These are phyloP conservation scores for Diutina sp. DNA, from an alignment of 1,139 yeast species.

Conservation along the genomic window DNA sequence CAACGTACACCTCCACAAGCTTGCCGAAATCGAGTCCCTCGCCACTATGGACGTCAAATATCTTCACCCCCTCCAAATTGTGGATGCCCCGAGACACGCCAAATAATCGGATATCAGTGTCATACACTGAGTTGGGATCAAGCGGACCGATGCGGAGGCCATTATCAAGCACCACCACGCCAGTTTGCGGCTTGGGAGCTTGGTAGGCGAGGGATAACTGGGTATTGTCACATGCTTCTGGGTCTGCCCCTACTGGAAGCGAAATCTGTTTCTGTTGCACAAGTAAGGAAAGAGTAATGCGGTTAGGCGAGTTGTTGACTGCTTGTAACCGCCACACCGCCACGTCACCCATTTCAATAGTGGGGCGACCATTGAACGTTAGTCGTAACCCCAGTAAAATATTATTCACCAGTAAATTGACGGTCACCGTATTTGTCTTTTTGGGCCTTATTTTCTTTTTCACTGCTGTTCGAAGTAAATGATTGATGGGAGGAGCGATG, in stretches of 20 bases:
- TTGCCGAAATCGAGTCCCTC: constrained; percentile 65
- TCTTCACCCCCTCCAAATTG: constrained; percentile 49
- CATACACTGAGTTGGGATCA: constrained; percentile 51
- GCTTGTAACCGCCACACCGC: constrained; percentile 59
- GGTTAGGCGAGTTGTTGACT: constrained; percentile 28
- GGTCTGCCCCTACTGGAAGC: neutral
- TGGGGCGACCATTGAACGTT: constrained; percentile 52
- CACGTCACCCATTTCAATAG: constrained; percentile 46
- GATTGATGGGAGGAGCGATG: constrained; percentile 27
- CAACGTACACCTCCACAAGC: constrained; percentile 55
- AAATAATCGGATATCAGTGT: constrained; percentile 45
- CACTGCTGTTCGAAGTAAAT: neutral
- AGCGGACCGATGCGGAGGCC: constrained; percentile 55
- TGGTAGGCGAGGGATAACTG: neutral
- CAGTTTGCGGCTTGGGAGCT: constrained; percentile 12
- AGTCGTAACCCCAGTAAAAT: constrained; percentile 38
- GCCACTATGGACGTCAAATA: constrained; percentile 52
- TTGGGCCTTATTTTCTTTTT: neutral
- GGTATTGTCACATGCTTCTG: neutral
- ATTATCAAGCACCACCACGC: constrained; percentile 49
- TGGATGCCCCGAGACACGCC: constrained; percentile 58
- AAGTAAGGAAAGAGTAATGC: constrained; percentile 28
- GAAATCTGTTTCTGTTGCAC: constrained; percentile 11
- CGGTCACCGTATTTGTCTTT: constrained; percentile 27
- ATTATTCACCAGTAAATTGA: constrained; percentile 21